A percentile compares a stretch with the other conserved stretches of the same genome.
These are phyloP conservation scores for Wickerhamomyces sydowiorum DNA, from an alignment of 805 yeast genomes.

Conservation along the genomic window DNA sequence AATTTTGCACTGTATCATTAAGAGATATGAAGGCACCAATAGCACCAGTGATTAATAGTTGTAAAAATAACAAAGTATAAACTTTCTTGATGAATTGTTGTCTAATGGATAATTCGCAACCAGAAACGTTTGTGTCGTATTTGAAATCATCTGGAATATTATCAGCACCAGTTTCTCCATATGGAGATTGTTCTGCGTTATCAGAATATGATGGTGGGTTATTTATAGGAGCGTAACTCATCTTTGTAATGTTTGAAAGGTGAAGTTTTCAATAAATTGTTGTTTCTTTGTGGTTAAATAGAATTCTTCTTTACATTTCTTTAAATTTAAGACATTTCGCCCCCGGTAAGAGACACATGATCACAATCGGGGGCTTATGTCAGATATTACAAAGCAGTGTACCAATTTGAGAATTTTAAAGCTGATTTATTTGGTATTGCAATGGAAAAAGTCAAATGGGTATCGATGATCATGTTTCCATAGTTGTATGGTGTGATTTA, in stretches of 20 bases:
- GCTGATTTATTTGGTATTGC: too few relatives aligned
- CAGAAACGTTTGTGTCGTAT: conserved; percentile 68
- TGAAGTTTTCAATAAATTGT: not conserved
- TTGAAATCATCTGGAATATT: conserved; percentile 72
- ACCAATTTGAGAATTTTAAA: too few relatives aligned
- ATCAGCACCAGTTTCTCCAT: conserved; percentile 1
- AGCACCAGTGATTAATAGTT: conserved; percentile 54
- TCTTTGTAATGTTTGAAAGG: not conserved
- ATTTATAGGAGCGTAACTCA: conserved; percentile 20
- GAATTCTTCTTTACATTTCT: too few relatives aligned
- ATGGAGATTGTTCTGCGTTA: conserved; percentile 4
- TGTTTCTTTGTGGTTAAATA: not conserved
- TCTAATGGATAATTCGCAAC: conserved; percentile 71
- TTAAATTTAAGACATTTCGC: too few relatives aligned
- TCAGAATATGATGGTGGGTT: conserved; percentile 24
- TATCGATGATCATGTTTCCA: too few relatives aligned
- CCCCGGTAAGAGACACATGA: too few relatives aligned
- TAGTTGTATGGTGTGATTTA: too few relatives aligned
- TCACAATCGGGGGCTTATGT: too few relatives aligned
- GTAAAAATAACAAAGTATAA: conserved; percentile 62
- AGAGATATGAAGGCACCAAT: conserved; percentile 47
- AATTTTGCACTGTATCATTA: conserved; percentile 38
- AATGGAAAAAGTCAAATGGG: too few relatives aligned
- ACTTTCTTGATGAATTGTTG: conserved; percentile 76
- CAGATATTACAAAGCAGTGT: too few relatives aligned